Evolutionary conservation across 2,329 filamentous ascomycete genomes (phyloP), one percentile per base, ranked within the genome.

Genomic region (Aspergillus novofumigatus): DNA sequence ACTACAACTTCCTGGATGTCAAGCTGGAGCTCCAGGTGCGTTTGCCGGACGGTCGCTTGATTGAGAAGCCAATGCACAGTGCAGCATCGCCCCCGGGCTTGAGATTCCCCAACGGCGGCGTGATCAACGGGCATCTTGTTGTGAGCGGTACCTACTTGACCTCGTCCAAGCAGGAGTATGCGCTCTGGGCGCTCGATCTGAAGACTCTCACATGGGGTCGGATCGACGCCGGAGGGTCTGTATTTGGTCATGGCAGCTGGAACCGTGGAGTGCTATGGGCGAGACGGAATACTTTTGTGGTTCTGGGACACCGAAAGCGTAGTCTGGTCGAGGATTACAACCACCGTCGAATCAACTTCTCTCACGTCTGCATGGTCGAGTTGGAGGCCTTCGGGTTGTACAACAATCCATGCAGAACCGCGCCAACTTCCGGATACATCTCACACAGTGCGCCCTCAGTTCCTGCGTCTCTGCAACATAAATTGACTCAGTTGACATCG

Each of bases 251-350:
- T 71, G 94, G 94, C 48, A 97, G 93, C 74, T 99, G 94, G 94
- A 99, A 99, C 70, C 84, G 94, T 57, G 94, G 94, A 44, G 85
- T 99, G 29, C 75, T 99, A 7, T 99, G 94, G 94, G 90, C 90
- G 68, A 85, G 93, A 47, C 85, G 94, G 61, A 99, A 97, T 70
- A 91, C 91, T 0, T 99, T 97, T 76, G 92, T 97, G 35, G 93
- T 99, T 61, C 81, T 99, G 41, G 94, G 94, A 49, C 95, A 97
- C 72, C 86, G 94, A 41, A 96, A 96, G 74, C 83, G 94, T 60
- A 97, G 90, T 65, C 81, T 99, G 32, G 93, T 97, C 0, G 93
- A 99, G 65, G 94, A 99, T 73, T 99, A 99, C 75, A 97, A 97
- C 71, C 94, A 97, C 69, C 89, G 94, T 10, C 88, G 94, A 26